These are phyloP conservation scores for Bryum argenteum DNA, from an alignment of 225 moss, liverwort and hornwort species.

Conservation along the genomic window DNA sequence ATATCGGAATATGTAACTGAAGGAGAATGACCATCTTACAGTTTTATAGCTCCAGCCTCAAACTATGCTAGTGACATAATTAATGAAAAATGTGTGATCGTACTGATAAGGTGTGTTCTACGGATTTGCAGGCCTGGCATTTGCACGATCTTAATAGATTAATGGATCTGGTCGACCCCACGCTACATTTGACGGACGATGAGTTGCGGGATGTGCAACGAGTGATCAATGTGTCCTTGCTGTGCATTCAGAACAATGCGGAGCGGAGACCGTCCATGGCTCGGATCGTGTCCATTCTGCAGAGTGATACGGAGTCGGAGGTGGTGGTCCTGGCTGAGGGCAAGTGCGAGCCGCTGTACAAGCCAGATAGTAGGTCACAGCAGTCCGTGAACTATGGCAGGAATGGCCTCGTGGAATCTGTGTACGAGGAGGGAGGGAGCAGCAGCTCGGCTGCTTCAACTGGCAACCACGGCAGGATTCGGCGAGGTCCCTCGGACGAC, in stretches of 20 bases:
- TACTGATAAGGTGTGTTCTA: too few relatives aligned
- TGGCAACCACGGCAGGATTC: not conserved
- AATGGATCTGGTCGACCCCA: constrained; percentile 23
- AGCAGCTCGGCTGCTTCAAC: not conserved
- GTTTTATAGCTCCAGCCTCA: too few relatives aligned
- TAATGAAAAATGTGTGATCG: too few relatives aligned
- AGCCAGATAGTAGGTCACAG: not conserved
- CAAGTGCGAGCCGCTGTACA: not conserved
- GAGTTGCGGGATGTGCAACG: constrained; percentile 21
- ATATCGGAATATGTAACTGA: too few relatives aligned
- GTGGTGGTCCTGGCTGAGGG: constrained; percentile 27
- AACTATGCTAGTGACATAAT: too few relatives aligned
- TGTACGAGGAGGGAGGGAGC: not conserved
- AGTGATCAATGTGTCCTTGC: constrained; percentile 29
- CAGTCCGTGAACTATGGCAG: not conserved
- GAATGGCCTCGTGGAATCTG: not conserved
- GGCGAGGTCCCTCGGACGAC: not conserved
- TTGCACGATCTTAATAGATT: constrained; percentile 26
- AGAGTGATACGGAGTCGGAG: constrained; percentile 34
- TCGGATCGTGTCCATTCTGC: constrained; percentile 33
- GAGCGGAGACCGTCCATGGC: constrained; percentile 34
- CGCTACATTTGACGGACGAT: constrained; percentile 3
- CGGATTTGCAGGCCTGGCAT: constrained; percentile 15
- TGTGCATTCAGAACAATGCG: constrained; percentile 24
- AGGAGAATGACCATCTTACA: too few relatives aligned